Evolutionary conservation across 129 eudicot genomes (phyloP).

Genomic region (Flaveria brownii): DNA sequence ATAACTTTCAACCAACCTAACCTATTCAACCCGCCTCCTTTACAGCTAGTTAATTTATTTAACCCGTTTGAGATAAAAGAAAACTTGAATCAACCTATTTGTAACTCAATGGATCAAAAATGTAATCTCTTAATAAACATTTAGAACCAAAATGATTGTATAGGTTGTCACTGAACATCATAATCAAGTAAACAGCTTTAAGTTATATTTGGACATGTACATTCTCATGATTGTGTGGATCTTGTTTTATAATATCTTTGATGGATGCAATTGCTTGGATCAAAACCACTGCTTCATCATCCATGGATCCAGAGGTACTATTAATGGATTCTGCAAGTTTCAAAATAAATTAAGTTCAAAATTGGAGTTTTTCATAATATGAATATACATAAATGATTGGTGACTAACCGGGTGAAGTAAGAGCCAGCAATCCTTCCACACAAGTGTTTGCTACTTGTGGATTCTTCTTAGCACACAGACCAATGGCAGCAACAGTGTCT

Average conservation of each 20-base stretch:
- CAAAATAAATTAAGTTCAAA: slow-evolving; percentile 11
- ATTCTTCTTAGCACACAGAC: slow-evolving; percentile 79
- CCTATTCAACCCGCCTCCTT: neutral
- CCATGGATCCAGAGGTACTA: slow-evolving; percentile 42
- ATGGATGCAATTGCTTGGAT: slow-evolving; percentile 80
- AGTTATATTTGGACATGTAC: slow-evolving; percentile 39
- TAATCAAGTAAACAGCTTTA: slow-evolving; percentile 17
- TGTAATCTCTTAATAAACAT: neutral
- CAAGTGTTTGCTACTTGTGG: slow-evolving; percentile 70
- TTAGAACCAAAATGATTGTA: slow-evolving; percentile 2
- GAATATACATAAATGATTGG: slow-evolving; percentile 14
- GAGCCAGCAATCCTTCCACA: slow-evolving; percentile 77
- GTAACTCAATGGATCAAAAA: slow-evolving; percentile 9
- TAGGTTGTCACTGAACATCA: slow-evolving; percentile 7
- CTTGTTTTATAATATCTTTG: slow-evolving; percentile 66
- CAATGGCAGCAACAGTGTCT: slow-evolving; percentile 92
- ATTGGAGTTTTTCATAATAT: neutral
- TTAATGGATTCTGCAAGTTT: slow-evolving; percentile 53
- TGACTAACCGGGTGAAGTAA: slow-evolving; percentile 61
- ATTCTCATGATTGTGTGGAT: slow-evolving; percentile 72
- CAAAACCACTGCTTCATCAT: slow-evolving; percentile 68
- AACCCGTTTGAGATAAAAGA: slow-evolving; percentile 2
- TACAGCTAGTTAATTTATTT: neutral
- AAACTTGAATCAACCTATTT: slow-evolving; percentile 1
- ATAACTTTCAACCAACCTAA: neutral